Base-by-base conservation (phyloP, 306 rosid genomes). In the Trifolium pratense region DNA sequence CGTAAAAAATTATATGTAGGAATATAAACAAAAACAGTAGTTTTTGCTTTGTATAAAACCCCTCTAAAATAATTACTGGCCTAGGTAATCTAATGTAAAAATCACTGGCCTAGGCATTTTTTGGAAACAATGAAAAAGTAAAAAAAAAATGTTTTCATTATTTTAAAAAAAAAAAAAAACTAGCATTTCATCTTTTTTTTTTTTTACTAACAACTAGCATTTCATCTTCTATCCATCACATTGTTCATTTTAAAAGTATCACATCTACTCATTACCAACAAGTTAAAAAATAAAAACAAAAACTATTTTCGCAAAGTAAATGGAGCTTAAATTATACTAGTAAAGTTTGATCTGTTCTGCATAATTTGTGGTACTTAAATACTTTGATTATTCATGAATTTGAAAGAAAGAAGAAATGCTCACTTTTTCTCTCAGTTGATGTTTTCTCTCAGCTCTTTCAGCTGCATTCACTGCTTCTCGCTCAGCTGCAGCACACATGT, bases 391-490 rank as follows among this genome's bases (percentile, higher is more conserved):
- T 43, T 53, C 66, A 56, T 66, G 29, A 63, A 23, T 43, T n/a
- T 11, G 13, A 68, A 45, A 74, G 20, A 70, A 77, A 48, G 16
- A 49, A 61, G 14, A 14, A 29, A 23, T 43, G 84, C 88, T 82
- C 77, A 91, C 98, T 57, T 93, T 93, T 48, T 93, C 97, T 81
- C 98, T 86, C 85, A 91, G 80, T 13, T 75, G 88, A 40, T 71
- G 87, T 26, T 93, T 93, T 74, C 98, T 89, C 86, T 93, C 98
- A 9, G 96, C 94, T 83, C 96, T 82, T 88, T 93, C 98, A 5
- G 96, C 97, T 51, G 97, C 97, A 87, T 84, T 85, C 56, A 93
- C 96, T 1, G 97, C 91, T 85, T 93, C 98, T 45, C 96, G 79
- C 80, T 93, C 98, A 18, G 96, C 98, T 93, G 89, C 86, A 84